These are phyloP conservation scores for Austroboletus rostrupii DNA, from an alignment of 1,284 basidiomycete genomes.

Conservation along the genomic window DNA sequence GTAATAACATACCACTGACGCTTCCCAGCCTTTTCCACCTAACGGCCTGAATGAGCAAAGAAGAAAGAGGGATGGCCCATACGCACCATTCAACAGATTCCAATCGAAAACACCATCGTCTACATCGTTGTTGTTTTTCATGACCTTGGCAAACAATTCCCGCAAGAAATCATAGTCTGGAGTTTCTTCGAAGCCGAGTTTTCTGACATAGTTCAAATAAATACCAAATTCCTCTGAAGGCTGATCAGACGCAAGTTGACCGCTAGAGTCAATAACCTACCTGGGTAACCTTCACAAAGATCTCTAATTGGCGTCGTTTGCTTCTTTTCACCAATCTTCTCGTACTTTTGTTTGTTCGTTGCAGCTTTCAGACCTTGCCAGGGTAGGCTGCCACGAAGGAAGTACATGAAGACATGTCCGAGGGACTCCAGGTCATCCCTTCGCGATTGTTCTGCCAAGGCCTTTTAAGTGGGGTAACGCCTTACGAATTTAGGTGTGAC, in stretches of 20 bases:
- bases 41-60: conserved; percentile 9
- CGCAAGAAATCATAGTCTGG: conserved; percentile 98
- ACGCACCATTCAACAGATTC: conserved; percentile 89
- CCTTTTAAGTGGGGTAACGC: neutral
- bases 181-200: conserved; percentile 92
- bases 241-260: conserved; percentile 85
- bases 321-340: conserved; percentile 98
- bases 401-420: conserved; percentile 99
- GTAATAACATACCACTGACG: conserved; percentile 56
- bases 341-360: conserved; percentile 99
- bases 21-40: conserved; percentile 95
- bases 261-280: conserved; percentile 49
- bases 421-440: conserved; percentile 92
- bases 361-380: conserved; percentile 96
- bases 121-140: conserved; percentile 84
- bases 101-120: conserved; percentile 96
- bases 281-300: conserved; percentile 94
- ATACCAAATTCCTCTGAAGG: conserved; percentile 86
- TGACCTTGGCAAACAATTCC: conserved; percentile 89
- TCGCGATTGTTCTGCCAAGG: conserved; percentile 63
- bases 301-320: conserved; percentile 92
- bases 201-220: conserved; percentile 96
- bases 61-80: conserved; percentile 24
- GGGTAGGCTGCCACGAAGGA: conserved; percentile 87
- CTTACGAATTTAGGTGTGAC: conserved; percentile 1